Evolutionary conservation across 805 yeast species (phyloP).

Genomic region (Ogataea parapolymorpha): DNA sequence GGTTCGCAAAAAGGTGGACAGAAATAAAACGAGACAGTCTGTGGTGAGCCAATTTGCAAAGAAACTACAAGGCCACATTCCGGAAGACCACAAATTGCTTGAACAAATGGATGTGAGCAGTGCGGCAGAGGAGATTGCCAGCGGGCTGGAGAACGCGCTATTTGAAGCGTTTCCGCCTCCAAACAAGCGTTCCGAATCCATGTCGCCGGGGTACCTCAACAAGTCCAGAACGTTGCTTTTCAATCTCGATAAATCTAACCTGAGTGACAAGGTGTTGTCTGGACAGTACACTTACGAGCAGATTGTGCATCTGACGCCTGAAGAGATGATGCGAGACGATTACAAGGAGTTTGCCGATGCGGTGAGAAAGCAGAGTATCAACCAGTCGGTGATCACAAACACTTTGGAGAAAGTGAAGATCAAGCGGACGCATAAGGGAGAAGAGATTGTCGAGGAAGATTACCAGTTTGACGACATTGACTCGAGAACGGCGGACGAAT

Average conservation of each 20-base stretch:
- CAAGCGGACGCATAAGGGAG: conserved; percentile 84
- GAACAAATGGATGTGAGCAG: conserved; percentile 27
- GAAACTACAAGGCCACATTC: conserved; percentile 41
- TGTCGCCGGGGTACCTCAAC: conserved; percentile 50
- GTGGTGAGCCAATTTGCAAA: conserved; percentile 51
- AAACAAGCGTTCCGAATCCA: conserved; percentile 10
- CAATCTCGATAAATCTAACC: conserved; percentile 55
- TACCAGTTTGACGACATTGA: conserved; percentile 27
- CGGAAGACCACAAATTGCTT: conserved; percentile 29
- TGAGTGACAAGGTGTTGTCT: conserved; percentile 55
- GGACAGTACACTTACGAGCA: conserved; percentile 52
- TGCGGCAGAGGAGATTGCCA: conserved; percentile 45
- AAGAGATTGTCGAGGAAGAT: conserved; percentile 67
- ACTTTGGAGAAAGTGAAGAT: conserved; percentile 51
- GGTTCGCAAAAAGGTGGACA: conserved; percentile 17
- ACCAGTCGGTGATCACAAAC: conserved; percentile 60
- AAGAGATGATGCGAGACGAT: conserved; percentile 70
- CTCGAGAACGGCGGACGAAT: conserved; percentile 21
- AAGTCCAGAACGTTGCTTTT: conserved; percentile 64
- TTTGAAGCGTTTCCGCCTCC: conserved; percentile 29
- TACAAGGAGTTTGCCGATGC: conserved; percentile 69
- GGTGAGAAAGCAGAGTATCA: conserved; percentile 65
- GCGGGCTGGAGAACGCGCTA: conserved; percentile 50
- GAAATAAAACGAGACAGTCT: conserved; percentile 40
- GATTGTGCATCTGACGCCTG: conserved; percentile 62